A percentile compares a stretch with the other conserved stretches of the same genome.
These are phyloP conservation scores for Boletus barrowsii DNA, from an alignment of 768 basidiomycete species.

Conservation along the genomic window DNA sequence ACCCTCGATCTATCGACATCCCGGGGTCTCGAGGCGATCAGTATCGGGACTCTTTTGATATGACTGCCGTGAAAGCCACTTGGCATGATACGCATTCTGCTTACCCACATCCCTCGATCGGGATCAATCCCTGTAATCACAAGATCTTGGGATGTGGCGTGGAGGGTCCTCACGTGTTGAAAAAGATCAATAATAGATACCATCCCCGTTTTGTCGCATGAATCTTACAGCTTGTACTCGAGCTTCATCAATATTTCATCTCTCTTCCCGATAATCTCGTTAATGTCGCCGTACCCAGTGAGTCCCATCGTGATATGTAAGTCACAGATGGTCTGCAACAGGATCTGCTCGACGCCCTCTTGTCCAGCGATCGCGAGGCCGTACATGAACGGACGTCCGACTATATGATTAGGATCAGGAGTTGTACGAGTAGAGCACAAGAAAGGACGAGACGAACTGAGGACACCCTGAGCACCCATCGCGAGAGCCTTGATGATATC, in stretches of 20 bases:
- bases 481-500: constrained; percentile 86
- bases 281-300: constrained; percentile 52
- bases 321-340: constrained; percentile 66
- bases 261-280: constrained; percentile 60
- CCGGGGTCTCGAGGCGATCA: too few relatives aligned
- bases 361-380: constrained; percentile 69
- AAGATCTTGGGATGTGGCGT: too few relatives aligned
- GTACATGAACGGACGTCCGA: constrained; percentile 75
- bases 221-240: constrained; percentile 17
- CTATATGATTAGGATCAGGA: constrained; percentile 31
- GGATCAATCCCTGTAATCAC: too few relatives aligned
- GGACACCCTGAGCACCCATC: constrained; percentile 78
- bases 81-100: too few relatives aligned
- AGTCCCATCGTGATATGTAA: constrained; percentile 63
- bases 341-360: constrained; percentile 70
- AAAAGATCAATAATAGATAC: too few relatives aligned
- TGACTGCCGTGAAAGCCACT: too few relatives aligned
- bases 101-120: too few relatives aligned
- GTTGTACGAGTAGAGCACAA: not conserved
- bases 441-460: constrained; percentile 47
- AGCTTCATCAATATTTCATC: constrained; percentile 26
- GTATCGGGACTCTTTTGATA: too few relatives aligned
- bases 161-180: too few relatives aligned
- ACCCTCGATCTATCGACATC: too few relatives aligned
- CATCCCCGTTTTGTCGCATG: too few relatives aligned